These are phyloP conservation scores for Penicillium ucsense DNA, from an alignment of 495 filamentous ascomycete genomes.

Conservation along the genomic window DNA sequence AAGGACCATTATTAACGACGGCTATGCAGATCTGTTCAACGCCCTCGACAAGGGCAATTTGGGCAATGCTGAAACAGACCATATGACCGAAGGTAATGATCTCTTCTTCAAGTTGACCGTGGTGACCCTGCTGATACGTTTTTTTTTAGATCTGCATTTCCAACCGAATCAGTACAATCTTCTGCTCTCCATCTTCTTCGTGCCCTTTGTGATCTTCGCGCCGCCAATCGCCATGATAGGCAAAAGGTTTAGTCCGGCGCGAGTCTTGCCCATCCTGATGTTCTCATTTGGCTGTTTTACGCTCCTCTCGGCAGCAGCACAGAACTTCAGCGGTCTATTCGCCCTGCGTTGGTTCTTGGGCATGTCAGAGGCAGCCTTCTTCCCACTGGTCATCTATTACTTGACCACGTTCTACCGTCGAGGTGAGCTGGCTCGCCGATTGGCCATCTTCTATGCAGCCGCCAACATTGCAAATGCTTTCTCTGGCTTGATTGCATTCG, in stretches of 20 bases:
- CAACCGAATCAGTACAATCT: conserved; percentile 56
- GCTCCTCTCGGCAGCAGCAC: conserved; percentile 40
- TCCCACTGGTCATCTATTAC: conserved; percentile 53
- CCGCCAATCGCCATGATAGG: conserved; percentile 54
- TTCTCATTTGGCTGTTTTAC: conserved; percentile 52
- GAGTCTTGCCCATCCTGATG: conserved; percentile 55
- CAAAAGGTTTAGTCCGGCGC: conserved; percentile 53
- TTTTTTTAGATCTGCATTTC: conserved; percentile 40
- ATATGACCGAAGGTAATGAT: conserved; percentile 34
- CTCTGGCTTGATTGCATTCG: conserved; percentile 59
- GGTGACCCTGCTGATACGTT: neutral
- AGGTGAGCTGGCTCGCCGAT: conserved; percentile 62
- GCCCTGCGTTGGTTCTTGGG: conserved; percentile 45
- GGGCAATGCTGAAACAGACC: conserved; percentile 59
- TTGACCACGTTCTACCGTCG: conserved; percentile 58
- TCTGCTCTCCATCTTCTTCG: conserved; percentile 59
- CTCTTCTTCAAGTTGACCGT: neutral
- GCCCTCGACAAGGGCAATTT: conserved; percentile 56
- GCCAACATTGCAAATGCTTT: conserved; percentile 63
- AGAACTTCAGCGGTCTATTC: conserved; percentile 54
- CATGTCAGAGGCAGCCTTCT: conserved; percentile 62
- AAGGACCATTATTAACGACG: neutral
- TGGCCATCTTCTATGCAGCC: conserved; percentile 68
- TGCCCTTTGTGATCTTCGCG: conserved; percentile 59
- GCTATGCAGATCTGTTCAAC: conserved; percentile 42